Percentiles rank a stretch among this genome's conserved stretches.
Evolutionary conservation across 2,329 filamentous ascomycete species (phyloP).

Genomic region (Aureobasidium leucospermi): DNA sequence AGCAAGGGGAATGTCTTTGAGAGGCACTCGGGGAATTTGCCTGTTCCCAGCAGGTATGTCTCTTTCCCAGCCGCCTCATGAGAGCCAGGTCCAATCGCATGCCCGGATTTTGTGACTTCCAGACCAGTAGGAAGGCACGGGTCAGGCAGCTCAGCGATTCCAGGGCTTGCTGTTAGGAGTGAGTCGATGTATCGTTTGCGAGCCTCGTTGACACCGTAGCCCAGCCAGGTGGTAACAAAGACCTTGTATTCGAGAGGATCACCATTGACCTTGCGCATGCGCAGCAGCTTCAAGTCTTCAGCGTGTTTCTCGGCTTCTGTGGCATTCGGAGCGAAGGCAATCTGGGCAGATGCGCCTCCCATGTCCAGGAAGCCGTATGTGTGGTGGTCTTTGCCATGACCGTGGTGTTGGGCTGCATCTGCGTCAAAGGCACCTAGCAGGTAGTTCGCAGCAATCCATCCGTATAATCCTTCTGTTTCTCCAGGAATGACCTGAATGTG

Average conservation of each 20-base stretch:
- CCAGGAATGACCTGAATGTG: slow-evolving; percentile 94
- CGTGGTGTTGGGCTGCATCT: slow-evolving; percentile 64
- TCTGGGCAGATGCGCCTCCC: slow-evolving; percentile 95
- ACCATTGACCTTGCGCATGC: slow-evolving; percentile 77
- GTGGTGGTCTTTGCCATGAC: slow-evolving; percentile 79
- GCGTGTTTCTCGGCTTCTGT: slow-evolving; percentile 88
- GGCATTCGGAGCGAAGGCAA: slow-evolving; percentile 89
- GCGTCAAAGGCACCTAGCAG: slow-evolving; percentile 83
- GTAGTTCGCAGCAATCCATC: slow-evolving; percentile 97
- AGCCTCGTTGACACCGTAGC: slow-evolving; percentile 94
- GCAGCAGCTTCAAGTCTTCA: slow-evolving; percentile 77
- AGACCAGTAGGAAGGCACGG: slow-evolving; percentile 81
- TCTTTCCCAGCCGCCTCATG: slow-evolving; percentile 33
- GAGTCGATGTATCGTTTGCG: slow-evolving; percentile 74
- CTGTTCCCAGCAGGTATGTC: slow-evolving; percentile 68
- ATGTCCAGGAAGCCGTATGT: slow-evolving; percentile 98
- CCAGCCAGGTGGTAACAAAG: slow-evolving; percentile 94
- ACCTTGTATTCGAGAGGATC: slow-evolving; percentile 72
- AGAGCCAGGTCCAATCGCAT: slow-evolving; percentile 42
- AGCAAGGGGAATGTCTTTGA: slow-evolving; percentile 75
- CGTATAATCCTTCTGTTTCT: slow-evolving; percentile 91
- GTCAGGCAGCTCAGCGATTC: slow-evolving; percentile 72
- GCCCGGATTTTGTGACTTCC: slow-evolving; percentile 64
- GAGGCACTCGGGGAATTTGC: slow-evolving; percentile 79
- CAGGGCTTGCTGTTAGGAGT: slow-evolving; percentile 59